phyloP scores from a whole-genome alignment of 2,329 filamentous ascomycete species.

The Ophioceras dolichostomum region DNA sequence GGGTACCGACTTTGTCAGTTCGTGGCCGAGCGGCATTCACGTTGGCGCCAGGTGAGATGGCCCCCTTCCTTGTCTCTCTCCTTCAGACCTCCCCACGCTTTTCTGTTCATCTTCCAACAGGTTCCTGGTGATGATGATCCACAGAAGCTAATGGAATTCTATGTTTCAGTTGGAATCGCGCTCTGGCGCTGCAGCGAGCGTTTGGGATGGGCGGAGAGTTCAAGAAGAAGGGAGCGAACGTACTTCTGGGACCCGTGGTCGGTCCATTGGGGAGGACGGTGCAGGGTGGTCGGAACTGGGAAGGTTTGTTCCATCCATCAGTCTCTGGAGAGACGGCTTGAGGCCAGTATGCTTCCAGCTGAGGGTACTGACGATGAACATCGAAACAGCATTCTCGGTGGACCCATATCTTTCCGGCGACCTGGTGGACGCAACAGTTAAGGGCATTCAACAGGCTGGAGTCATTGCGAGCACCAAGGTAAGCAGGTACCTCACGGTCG shows the following conservation, averaged over 20 bases:
- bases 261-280: conserved; percentile 51
- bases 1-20: conserved; percentile 26
- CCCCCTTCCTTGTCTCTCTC: too few species aligned
- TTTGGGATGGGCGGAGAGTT: conserved; percentile 68
- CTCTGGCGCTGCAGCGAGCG: conserved; percentile 55
- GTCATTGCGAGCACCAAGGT: conserved; percentile 57
- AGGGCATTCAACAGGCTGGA: conserved; percentile 56
- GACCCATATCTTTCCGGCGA: conserved; percentile 50
- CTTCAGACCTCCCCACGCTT: too few species aligned
- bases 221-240: conserved; percentile 63
- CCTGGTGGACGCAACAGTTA: conserved; percentile 40
- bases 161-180: conserved; percentile 51
- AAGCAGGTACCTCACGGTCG: not conserved
- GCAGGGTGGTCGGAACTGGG: conserved; percentile 51
- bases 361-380: conserved; percentile 2
- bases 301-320: too few species aligned
- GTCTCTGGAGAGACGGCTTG: not conserved
- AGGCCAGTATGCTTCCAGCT: not conserved
- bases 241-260: conserved; percentile 66
- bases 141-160: too few species aligned
- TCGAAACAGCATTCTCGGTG: conserved; percentile 20
- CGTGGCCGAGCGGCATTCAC: conserved; percentile 28
- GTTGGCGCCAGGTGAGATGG: conserved; percentile 24
- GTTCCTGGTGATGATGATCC: too few species aligned
- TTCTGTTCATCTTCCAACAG: too few species aligned